Conservation (phyloP, 768 basidiomycete species). For the Tulasnella sp. region DNA sequence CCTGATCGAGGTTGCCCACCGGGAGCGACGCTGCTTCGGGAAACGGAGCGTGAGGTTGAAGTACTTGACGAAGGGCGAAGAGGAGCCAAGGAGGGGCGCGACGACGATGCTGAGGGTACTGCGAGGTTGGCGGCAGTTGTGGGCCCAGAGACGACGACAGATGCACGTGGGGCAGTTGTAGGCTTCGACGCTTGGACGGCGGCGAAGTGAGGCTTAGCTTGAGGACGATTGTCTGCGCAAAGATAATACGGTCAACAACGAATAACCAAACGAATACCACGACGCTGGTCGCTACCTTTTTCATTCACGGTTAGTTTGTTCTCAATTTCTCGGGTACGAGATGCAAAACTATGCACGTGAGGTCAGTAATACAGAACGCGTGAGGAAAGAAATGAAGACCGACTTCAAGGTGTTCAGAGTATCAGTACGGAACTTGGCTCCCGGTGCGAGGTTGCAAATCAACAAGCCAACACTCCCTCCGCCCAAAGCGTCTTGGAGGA, state of each 20-base stretch:
- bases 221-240: conserved; percentile 43
- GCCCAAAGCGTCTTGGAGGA: conserved; percentile 83
- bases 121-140: conserved; percentile 25
- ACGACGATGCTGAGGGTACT: not conserved
- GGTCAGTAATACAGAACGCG: not conserved
- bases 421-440: conserved; percentile 69
- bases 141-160: conserved; percentile 29
- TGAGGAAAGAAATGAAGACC: conserved; percentile 17
- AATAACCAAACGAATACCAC: not conserved
- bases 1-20: not conserved
- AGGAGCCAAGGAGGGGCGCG: not conserved
- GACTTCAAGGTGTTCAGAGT: conserved; percentile 88
- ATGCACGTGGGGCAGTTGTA: conserved; percentile 35
- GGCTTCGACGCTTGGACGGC: conserved; percentile 38
- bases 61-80: not conserved
- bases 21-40: not conserved
- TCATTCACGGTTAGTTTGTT: conserved; percentile 72
- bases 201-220: conserved; percentile 53
- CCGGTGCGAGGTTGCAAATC: conserved; percentile 82
- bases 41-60: not conserved
- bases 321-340: conserved; percentile 76
- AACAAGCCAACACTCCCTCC: conserved; percentile 68
- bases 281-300: conserved; percentile 44
- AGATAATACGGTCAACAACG: not conserved
- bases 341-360: conserved; percentile 50